These are phyloP conservation scores for Ophiocordyceps camponoti-leonardi DNA, from an alignment of 2,329 filamentous ascomycete genomes.

Conservation along the genomic window DNA sequence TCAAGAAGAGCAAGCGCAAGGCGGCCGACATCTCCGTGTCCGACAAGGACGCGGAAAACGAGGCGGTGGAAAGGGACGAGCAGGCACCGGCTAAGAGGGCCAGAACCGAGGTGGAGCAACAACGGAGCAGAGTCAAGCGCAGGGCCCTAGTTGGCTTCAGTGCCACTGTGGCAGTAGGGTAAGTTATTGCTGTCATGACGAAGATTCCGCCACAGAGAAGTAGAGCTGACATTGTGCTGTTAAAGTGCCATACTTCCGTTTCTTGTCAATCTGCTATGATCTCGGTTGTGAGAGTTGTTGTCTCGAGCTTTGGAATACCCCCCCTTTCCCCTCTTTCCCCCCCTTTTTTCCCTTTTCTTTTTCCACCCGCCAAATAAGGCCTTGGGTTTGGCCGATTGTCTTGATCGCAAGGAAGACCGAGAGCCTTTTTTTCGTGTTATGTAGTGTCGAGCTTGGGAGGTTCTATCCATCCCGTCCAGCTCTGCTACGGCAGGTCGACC, in stretches of 20 bases:
- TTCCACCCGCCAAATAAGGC: neutral
- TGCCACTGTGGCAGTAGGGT: constrained; percentile 82
- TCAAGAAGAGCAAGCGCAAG: constrained; percentile 53
- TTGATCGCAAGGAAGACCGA: neutral
- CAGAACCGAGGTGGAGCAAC: constrained; percentile 65
- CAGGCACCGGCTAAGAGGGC: constrained; percentile 52
- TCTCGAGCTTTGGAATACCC: neutral
- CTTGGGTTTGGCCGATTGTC: neutral
- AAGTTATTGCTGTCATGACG: constrained; percentile 25
- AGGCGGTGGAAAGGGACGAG: constrained; percentile 14
- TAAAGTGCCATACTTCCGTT: constrained; percentile 32
- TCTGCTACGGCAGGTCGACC: neutral
- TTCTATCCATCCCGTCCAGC: neutral
- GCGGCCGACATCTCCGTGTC: constrained; percentile 54
- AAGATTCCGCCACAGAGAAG: neutral
- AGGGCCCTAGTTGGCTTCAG: constrained; percentile 74
- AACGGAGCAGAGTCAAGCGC: constrained; percentile 73
- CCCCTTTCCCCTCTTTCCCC: neutral
- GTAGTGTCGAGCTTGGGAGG: neutral
- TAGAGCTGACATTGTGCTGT: constrained; percentile 4
- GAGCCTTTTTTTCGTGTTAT: neutral
- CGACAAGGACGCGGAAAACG: constrained; percentile 26
- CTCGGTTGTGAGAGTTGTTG: neutral
- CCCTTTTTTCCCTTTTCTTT: neutral
- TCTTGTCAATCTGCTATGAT: constrained; percentile 30